Base-by-base conservation (phyloP, 177 flowering plant species). In the Tripterygium wilfordii region DNA sequence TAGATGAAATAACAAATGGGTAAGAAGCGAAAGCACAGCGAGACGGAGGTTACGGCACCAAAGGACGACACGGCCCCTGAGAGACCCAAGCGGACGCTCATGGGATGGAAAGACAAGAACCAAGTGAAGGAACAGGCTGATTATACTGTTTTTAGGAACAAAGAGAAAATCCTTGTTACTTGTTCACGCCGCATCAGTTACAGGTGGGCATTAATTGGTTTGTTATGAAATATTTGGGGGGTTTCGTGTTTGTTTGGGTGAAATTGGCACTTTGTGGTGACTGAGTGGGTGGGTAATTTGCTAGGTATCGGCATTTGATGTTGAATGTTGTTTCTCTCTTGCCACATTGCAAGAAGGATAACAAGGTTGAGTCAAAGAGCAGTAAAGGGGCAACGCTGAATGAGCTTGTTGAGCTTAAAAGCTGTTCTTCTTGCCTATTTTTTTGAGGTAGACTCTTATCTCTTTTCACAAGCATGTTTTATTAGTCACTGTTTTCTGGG, bases 251-350 rank as follows among this genome's bases (percentile, higher is more conserved):
- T 2, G 7, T 27, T 19, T 8, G 9, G 16, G n/a, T 17, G 26
- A 27, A 14, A 10, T 20, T 32, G 16, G 19, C 4, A 39, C 4
- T 39, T 39, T 8, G 2, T 39, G 42, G 4, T 20, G 13, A 8
- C n/a, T 18, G 3, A n/a, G 22, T 16, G 27, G 51, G 27, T 48
- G 8, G 5, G 5, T 61, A 31, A 16, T 36, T 18, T 48, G 18
- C 40, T 17, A 91, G 98, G 83, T 84, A 83, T 57, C 79, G 96
- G 62, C 98, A 92, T 70, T 75, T 92, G 84, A 88, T 92, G 98
- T 61, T 92, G 94, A 89, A 89, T 70, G 31, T 92, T 62, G 94
- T 80, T 14, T 79, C 94, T 0, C 66, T 89, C 15, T 66, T 92
- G 71, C 97, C 98, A 19, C 97, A 92, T 33, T 68, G 88, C 53